Conservation (phyloP, 257 asterid genomes). For the Fraxinus quadrangulata region DNA sequence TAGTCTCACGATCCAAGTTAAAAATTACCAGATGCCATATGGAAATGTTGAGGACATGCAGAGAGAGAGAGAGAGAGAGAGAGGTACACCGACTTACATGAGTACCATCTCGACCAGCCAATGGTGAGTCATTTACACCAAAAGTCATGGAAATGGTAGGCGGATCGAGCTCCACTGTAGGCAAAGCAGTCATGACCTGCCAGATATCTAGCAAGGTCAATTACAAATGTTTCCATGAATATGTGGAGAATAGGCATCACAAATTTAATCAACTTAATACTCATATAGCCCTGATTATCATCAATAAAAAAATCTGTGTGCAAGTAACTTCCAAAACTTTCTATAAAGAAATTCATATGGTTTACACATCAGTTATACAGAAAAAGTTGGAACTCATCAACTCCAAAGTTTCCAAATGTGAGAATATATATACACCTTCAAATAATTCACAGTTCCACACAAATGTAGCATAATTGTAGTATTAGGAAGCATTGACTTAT, state of each 20-base stretch:
- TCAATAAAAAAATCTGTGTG: background rate
- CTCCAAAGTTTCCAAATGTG: background rate
- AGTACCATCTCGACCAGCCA: conserved; percentile 96
- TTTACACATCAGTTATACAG: background rate
- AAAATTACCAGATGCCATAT: conserved; percentile 9
- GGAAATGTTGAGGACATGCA: conserved; percentile 17
- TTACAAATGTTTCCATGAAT: conserved; percentile 25
- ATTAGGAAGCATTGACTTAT: background rate
- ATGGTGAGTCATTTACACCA: conserved; percentile 95
- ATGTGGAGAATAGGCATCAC: conserved; percentile 12
- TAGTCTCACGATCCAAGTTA: background rate
- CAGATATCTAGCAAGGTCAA: conserved; percentile 31
- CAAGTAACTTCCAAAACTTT: background rate
- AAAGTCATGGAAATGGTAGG: conserved; percentile 99
- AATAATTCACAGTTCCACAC: background rate
- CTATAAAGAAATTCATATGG: background rate
- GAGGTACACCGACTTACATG: conserved; percentile 58
- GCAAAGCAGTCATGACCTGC: conserved; percentile 83
- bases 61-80: background rate
- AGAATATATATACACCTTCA: background rate
- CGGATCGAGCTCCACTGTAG: conserved; percentile 93
- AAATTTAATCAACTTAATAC: conserved; percentile 5
- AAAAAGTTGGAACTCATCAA: background rate
- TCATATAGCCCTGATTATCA: background rate
- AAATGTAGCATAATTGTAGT: background rate